These are phyloP conservation scores for Nemania diffusa DNA, from an alignment of 2,329 filamentous ascomycete species.

Conservation along the genomic window DNA sequence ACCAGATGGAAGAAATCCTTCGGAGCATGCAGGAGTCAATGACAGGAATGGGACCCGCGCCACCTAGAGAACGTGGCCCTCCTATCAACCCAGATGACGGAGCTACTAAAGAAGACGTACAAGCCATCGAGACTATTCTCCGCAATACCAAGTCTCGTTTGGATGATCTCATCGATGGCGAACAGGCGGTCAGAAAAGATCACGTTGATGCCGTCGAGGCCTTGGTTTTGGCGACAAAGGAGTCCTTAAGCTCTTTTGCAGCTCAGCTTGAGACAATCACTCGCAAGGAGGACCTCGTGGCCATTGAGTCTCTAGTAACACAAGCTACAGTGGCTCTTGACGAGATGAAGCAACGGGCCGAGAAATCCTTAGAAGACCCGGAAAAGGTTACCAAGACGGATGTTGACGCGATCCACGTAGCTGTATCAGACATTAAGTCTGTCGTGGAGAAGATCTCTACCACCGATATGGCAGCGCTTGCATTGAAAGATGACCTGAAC, in stretches of 20 bases:
- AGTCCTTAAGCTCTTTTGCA: conserved; percentile 73
- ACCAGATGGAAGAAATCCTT: conserved; percentile 62
- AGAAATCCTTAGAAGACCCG: conserved; percentile 64
- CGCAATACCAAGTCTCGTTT: conserved; percentile 89
- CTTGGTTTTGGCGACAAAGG: conserved; percentile 77
- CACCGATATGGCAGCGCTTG: conserved; percentile 76
- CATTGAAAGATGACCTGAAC: conserved; percentile 80
- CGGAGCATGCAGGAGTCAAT: conserved; percentile 56
- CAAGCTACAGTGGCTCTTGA: conserved; percentile 81
- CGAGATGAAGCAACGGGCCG: conserved; percentile 72
- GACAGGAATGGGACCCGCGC: conserved; percentile 44
- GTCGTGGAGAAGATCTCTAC: conserved; percentile 81
- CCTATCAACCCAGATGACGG: conserved; percentile 55
- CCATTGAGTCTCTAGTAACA: conserved; percentile 80
- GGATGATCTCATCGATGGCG: conserved; percentile 80
- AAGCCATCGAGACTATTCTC: conserved; percentile 89
- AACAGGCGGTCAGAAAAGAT: conserved; percentile 74
- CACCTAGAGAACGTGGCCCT: conserved; percentile 42
- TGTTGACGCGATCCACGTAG: conserved; percentile 80
- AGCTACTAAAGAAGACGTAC: conserved; percentile 83
- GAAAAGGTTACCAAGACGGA: conserved; percentile 83
- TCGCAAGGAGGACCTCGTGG: conserved; percentile 80
- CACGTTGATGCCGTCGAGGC: conserved; percentile 74
- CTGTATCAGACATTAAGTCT: conserved; percentile 86
- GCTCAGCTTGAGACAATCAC: conserved; percentile 75